Percentiles rank a stretch among this genome's conserved stretches.
Evolutionary conservation across 192 early-diverging fungal genomes (phyloP).

Genomic region (Coemansia sp.): DNA sequence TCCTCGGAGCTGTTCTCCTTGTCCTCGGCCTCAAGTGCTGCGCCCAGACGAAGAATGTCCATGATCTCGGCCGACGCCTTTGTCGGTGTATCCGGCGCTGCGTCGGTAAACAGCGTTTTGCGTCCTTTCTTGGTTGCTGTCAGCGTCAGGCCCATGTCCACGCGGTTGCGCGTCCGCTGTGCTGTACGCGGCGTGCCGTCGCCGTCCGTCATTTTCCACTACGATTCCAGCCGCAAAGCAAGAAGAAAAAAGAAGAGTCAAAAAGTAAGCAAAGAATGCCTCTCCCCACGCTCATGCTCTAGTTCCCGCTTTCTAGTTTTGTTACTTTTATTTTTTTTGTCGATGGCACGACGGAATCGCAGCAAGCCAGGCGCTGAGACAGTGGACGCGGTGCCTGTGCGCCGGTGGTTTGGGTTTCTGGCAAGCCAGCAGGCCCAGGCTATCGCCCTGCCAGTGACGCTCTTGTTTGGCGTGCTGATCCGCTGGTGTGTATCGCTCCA

Average conservation of each 20-base stretch:
- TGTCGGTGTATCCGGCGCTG: conserved; percentile 15
- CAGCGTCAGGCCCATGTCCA: conserved; percentile 44
- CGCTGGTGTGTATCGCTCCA: conserved; percentile 62
- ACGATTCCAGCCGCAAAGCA: not conserved
- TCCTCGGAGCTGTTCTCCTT: conserved; percentile 48
- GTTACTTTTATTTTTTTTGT: conserved; percentile 1
- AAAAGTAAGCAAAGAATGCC: not conserved
- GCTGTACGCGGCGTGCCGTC: conserved; percentile 17
- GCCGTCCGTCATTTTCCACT: conserved; percentile 5
- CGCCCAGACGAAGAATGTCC: conserved; percentile 36
- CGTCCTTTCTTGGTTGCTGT: conserved; percentile 26
- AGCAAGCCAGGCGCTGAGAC: not conserved
- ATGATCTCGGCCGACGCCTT: conserved; percentile 18
- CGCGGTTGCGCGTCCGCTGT: conserved; percentile 10
- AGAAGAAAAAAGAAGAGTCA: not conserved
- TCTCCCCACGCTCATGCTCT: not conserved
- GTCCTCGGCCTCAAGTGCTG: conserved; percentile 34
- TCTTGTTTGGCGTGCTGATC: conserved; percentile 53
- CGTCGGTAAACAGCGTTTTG: conserved; percentile 28
- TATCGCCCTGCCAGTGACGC: conserved; percentile 29
- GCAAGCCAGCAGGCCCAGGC: conserved; percentile 16
- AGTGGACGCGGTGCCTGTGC: conserved; percentile 14
- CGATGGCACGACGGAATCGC: conserved; percentile 3
- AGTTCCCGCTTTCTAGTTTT: not conserved
- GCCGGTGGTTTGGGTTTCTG: conserved; percentile 36